Conservation (phyloP, 2,329 filamentous ascomycete genomes). For the Beauveria rudraprayagi region DNA sequence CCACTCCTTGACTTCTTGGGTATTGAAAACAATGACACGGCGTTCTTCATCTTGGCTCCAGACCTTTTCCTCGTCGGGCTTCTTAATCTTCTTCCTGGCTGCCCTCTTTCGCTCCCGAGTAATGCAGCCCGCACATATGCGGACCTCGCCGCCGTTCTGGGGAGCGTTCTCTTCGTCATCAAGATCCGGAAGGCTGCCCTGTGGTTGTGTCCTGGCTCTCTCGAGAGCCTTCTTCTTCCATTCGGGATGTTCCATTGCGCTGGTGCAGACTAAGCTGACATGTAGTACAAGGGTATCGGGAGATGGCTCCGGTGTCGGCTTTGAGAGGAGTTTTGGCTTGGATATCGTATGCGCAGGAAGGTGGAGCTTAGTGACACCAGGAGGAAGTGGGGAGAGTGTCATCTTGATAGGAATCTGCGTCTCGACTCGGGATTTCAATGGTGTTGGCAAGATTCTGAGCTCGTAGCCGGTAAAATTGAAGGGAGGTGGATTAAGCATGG, state of each 20-base stretch:
- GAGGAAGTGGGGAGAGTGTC: constrained; percentile 66
- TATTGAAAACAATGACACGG: constrained; percentile 86
- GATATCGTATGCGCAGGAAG: constrained; percentile 87
- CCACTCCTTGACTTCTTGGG: constrained; percentile 79
- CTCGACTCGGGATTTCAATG: constrained; percentile 83
- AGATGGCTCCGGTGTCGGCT: constrained; percentile 55
- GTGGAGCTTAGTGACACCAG: constrained; percentile 70
- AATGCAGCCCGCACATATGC: constrained; percentile 88
- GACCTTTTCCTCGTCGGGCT: constrained; percentile 81
- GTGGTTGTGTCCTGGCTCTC: constrained; percentile 36
- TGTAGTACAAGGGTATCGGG: constrained; percentile 72
- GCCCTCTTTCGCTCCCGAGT: constrained; percentile 85
- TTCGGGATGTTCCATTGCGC: constrained; percentile 71
- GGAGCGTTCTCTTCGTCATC: constrained; percentile 63
- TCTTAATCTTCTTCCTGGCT: constrained; percentile 86
- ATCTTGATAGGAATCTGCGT: constrained; percentile 90
- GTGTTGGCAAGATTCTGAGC: constrained; percentile 58
- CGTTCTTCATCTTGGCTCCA: constrained; percentile 76
- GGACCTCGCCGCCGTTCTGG: constrained; percentile 84
- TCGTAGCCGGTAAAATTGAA: constrained; percentile 30
- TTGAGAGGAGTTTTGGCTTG: constrained; percentile 83
- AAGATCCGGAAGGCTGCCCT: constrained; percentile 26
- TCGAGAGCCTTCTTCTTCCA: constrained; percentile 60
- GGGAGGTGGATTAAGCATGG: constrained; percentile 18
- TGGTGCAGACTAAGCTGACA: constrained; percentile 82